Evolutionary conservation across 495 filamentous ascomycete genomes (phyloP).

Genomic region (Bombardia bombarda): DNA sequence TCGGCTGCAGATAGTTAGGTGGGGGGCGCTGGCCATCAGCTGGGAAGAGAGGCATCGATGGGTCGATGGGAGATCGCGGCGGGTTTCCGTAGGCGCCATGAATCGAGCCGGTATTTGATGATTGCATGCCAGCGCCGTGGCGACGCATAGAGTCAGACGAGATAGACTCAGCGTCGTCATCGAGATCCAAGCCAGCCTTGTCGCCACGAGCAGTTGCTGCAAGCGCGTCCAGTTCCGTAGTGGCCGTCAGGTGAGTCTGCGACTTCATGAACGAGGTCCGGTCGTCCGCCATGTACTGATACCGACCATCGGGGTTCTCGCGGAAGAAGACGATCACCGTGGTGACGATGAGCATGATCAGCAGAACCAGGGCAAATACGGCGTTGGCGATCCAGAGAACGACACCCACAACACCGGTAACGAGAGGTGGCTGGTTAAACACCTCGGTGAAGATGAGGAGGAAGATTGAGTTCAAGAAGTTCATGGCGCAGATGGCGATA

Average conservation of each 20-base stretch:
- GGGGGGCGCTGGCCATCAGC: conserved; percentile 17
- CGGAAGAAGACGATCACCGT: conserved; percentile 78
- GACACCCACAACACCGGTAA: conserved; percentile 91
- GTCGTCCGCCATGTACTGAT: conserved; percentile 96
- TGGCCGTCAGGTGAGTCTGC: conserved; percentile 70
- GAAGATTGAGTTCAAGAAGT: conserved; percentile 87
- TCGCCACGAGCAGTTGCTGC: conserved; percentile 91
- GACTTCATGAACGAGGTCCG: conserved; percentile 98
- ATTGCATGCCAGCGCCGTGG: conserved; percentile 19
- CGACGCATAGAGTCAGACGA: conserved; percentile 32
- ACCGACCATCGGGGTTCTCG: conserved; percentile 92
- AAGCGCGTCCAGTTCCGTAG: conserved; percentile 87
- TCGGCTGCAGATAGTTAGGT: conserved; percentile 6
- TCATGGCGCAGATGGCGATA: conserved; percentile 82
- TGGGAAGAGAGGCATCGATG: conserved; percentile 55
- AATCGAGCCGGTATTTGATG: conserved; percentile 4
- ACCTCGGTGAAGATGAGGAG: conserved; percentile 76
- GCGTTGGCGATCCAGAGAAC: conserved; percentile 91
- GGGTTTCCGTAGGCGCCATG: conserved; percentile 15
- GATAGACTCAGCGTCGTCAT: conserved; percentile 71
- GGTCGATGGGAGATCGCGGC: conserved; percentile 53
- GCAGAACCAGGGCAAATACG: conserved; percentile 71
- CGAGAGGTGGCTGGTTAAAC: conserved; percentile 81
- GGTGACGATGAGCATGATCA: conserved; percentile 81
- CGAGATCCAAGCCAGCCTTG: conserved; percentile 65